Base-by-base conservation (phyloP, 2,329 filamentous ascomycete species). In the Chrysoporthe puriensis region DNA sequence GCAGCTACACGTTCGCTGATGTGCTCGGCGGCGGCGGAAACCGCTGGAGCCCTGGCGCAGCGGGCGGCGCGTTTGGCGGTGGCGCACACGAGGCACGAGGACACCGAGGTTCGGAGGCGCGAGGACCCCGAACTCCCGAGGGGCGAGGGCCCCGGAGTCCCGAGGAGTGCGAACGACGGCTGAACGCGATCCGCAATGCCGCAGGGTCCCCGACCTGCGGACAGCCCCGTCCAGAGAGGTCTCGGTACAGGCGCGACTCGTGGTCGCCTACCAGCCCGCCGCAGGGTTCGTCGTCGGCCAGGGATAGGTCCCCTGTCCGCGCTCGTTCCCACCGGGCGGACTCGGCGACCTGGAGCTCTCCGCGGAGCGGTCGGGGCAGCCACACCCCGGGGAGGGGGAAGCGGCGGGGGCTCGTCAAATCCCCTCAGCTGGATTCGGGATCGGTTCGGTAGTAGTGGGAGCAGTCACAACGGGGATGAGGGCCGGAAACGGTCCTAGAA, bases 351-450 rank as follows among this genome's bases (percentile, higher is more conserved):
- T 56, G 52, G 32, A 32, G 46, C 46, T 34, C 66, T 2, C 64
- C 59, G 48, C 66, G 48, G 36, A 59, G 62, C 32, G 54, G 57
- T 21, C 59, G 64, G 14, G 48, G 61, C 44, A 44, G 50, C 43
- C 46, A 62, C 59, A 58, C 32, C 66, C 48, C 63, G 13, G 18
- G 18, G 64, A 32, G 59, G 43, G 1, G 42, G 43, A 4, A 21
- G 8, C 26, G 44, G 61, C 9, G 61, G 68, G 21, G 64, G 64
- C 26, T 70, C 69, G 18, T 66, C 59, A 36, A 69, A 69, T 14
- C 66, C 71, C 52, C 32, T 74, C 14, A 70, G 63, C 21, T 75
- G 74, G 74, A 52, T 74, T 44, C 71, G 74, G 50, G 73, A 74
- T 42, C 71, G 72, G 36, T 73, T 73, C 44, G 32, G 58, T 48